phyloP scores from a whole-genome alignment of 2,329 filamentous ascomycete species.

The Venturia pyrina region DNA sequence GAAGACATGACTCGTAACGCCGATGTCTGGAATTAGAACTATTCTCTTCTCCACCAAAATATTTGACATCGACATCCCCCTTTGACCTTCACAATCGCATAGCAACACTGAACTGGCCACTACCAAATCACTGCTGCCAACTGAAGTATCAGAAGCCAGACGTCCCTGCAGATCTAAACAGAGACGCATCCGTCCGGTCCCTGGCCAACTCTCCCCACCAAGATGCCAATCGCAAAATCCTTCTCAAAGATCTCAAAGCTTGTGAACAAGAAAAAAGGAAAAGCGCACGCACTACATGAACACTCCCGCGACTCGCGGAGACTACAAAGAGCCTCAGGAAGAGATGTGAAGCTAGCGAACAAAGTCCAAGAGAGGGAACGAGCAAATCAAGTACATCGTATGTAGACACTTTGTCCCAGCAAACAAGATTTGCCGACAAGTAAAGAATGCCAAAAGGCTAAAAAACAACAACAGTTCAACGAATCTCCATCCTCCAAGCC shows the following conservation, averaged over 20 bases:
- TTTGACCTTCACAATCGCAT: neutral
- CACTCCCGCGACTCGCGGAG: conserved; percentile 79
- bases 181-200: neutral
- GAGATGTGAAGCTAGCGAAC: conserved; percentile 74
- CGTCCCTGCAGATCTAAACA: too few relatives aligned
- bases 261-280: conserved; percentile 76
- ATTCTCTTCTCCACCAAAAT: neutral
- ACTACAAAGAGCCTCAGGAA: conserved; percentile 64
- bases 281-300: conserved; percentile 68
- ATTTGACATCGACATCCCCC: neutral
- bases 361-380: conserved; percentile 60
- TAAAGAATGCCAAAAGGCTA: conserved; percentile 23
- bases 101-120: too few relatives aligned
- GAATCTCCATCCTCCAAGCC: conserved; percentile 30
- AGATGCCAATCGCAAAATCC: conserved; percentile 58
- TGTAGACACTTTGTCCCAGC: conserved; percentile 18
- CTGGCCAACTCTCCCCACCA: conserved; percentile 18
- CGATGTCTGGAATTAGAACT: neutral
- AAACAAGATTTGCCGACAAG: conserved; percentile 15
- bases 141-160: neutral
- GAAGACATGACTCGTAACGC: neutral
- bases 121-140: neutral
- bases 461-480: conserved; percentile 29
- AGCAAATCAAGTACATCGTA: conserved; percentile 65
- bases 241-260: conserved; percentile 80